Base-by-base conservation (phyloP, 1,139 yeast genomes). In the Zhuliangozyma blackwelliae region DNA sequence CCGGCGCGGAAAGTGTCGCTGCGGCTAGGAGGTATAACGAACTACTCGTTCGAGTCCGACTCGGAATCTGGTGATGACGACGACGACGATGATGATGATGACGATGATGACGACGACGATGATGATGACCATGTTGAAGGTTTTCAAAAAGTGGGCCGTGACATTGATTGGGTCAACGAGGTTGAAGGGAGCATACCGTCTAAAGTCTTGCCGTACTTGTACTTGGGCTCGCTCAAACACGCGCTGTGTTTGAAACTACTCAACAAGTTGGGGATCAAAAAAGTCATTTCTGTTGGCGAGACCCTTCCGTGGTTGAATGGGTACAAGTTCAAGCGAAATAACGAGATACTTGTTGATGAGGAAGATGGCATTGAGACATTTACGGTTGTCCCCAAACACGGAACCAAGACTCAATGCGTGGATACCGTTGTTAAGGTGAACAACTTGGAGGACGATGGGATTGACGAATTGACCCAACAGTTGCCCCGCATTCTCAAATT, bases 221-320 rank as follows among this genome's bases (percentile, higher is more conserved):
- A 89, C 54, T 67, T 92, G 39, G 98, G 98, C 0, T 83, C 95
- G 2, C 65, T 89, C 36, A 75, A 65, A 34, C 97, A 92, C 61
- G 97, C 97, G 6, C 79, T 79, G 45, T 77, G 82, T 48, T 71
- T 83, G 3, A 76, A 79, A 5, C 60, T 90, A 48, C 63, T 92
- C 39, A 59, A 65, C 25, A 73, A 72, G 36, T 61, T 92, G 19
- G 92, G 89, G 0, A 87, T 92, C 38, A 74, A 72, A 23, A 79
- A 86, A 40, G 72, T 92, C 10, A 78, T 92, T 6, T 83, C 95
- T 2, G 96, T 92, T 7, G 98, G 97, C 1, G 97, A 90, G 52
- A 65, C 64, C 9, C 65, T 88, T n/a, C 65, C 76, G 3, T 89
- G 97, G 82, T 43, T 73, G 9, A 51, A 55, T 32, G 67, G 65